Conservation (phyloP, 2,329 filamentous ascomycete species). For the Calcarisporium arbuscula region DNA sequence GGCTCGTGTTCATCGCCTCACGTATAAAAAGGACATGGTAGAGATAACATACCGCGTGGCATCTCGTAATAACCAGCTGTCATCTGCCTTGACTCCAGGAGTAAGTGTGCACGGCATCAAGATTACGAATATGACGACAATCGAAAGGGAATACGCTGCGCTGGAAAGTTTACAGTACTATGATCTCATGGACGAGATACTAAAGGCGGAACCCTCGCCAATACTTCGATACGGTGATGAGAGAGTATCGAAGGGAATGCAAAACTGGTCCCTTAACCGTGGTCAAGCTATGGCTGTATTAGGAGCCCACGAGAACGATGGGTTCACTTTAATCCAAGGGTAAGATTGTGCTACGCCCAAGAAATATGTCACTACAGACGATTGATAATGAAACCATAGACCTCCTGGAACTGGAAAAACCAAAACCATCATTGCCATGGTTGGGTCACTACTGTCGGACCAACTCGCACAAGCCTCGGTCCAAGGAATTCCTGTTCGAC, state of each 20-base stretch:
- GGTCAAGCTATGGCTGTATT: slow-evolving; percentile 90
- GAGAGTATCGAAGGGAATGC: slow-evolving; percentile 60
- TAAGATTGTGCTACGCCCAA: slow-evolving; percentile 27
- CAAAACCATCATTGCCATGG: slow-evolving; percentile 95
- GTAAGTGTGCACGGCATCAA: slow-evolving; percentile 68
- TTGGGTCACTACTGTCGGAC: slow-evolving; percentile 63
- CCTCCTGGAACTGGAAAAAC: slow-evolving; percentile 97
- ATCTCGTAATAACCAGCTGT: slow-evolving; percentile 55
- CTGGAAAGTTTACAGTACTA: slow-evolving; percentile 90
- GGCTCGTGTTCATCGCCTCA: slow-evolving; percentile 73
- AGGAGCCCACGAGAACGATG: slow-evolving; percentile 90
- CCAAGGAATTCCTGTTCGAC: slow-evolving; percentile 22
- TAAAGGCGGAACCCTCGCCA: slow-evolving; percentile 83
- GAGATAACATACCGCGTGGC: slow-evolving; percentile 85
- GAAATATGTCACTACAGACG: no score
- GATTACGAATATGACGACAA: slow-evolving; percentile 86
- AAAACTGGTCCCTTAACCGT: slow-evolving; percentile 76
- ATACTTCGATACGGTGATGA: slow-evolving; percentile 75
- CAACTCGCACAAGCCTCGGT: slow-evolving; percentile 26
- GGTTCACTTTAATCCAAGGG: slow-evolving; percentile 93
- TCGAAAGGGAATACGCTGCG: slow-evolving; percentile 92
- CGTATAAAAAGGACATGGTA: slow-evolving; percentile 70
- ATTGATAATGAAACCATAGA: slow-evolving; percentile 30
- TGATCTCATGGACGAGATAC: slow-evolving; percentile 87
- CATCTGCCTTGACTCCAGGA: slow-evolving; percentile 60